Percentiles rank a stretch among this genome's conserved stretches.
phyloP scores from a whole-genome alignment of 2,329 filamentous ascomycete species.

The Colletotrichum ledebouriae region DNA sequence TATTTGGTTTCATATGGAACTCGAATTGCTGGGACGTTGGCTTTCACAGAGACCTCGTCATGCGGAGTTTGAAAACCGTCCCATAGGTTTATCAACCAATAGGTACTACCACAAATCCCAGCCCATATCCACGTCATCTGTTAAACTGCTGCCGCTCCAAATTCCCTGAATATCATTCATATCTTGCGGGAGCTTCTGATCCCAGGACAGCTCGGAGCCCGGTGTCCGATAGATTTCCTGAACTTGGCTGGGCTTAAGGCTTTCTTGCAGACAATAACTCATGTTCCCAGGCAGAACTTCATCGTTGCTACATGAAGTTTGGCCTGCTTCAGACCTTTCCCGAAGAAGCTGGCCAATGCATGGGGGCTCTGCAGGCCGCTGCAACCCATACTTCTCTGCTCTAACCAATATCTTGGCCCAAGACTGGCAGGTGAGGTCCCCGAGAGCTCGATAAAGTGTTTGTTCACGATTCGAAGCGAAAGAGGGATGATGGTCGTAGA shows the following conservation, averaged over 20 bases:
- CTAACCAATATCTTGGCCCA: constrained; percentile 55
- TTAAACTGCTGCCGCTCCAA: background rate
- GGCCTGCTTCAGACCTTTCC: background rate
- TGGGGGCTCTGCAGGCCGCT: background rate
- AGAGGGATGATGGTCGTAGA: constrained; percentile 43
- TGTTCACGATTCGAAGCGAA: constrained; percentile 7
- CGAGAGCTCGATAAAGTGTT: constrained; percentile 52
- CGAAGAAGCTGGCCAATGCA: background rate
- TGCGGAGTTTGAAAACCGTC: no score
- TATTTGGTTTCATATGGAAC: no score
- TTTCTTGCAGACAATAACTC: no score
- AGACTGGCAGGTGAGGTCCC: constrained; percentile 62
- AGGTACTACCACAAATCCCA: constrained; percentile 23
- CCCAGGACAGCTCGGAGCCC: no score
- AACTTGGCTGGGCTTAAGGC: no score
- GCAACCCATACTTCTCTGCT: background rate
- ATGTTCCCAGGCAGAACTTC: no score
- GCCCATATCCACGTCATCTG: constrained; percentile 3
- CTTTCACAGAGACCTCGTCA: no score
- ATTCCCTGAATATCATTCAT: background rate
- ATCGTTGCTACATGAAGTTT: no score
- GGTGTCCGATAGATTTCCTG: no score
- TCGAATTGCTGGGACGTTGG: no score
- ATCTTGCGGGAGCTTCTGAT: background rate
- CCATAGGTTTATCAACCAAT: background rate